These are phyloP conservation scores for Malassezia arunalokei DNA, from an alignment of 1,284 basidiomycete genomes.

Conservation along the genomic window DNA sequence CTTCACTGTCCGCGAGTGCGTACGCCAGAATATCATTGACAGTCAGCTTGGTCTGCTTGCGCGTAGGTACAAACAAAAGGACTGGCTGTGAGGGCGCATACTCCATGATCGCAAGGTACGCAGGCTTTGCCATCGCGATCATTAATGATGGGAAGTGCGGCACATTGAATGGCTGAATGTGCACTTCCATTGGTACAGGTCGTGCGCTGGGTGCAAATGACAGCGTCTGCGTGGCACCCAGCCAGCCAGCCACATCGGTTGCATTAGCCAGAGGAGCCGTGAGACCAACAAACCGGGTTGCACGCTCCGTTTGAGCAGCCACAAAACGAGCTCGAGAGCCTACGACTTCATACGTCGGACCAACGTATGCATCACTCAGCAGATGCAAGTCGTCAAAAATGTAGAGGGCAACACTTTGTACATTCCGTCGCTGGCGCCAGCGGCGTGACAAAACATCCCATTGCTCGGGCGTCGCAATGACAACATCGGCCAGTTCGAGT, in stretches of 20 bases:
- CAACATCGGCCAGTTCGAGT: constrained; percentile 62
- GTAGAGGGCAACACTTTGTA: constrained; percentile 78
- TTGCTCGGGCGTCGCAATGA: constrained; percentile 76
- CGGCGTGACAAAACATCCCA: constrained; percentile 94
- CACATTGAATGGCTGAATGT: constrained; percentile 85
- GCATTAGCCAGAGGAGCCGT: constrained; percentile 93
- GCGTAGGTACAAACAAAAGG: constrained; percentile 81
- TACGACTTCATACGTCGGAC: constrained; percentile 89
- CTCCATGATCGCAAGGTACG: constrained; percentile 84
- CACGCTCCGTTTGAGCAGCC: constrained; percentile 79
- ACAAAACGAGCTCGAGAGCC: constrained; percentile 89
- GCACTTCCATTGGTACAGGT: constrained; percentile 90
- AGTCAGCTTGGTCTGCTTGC: constrained; percentile 82
- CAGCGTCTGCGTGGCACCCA: constrained; percentile 80
- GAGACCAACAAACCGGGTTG: constrained; percentile 84
- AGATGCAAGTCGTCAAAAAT: constrained; percentile 93
- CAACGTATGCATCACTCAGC: constrained; percentile 72
- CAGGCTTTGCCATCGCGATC: constrained; percentile 98
- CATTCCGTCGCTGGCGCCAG: constrained; percentile 93
- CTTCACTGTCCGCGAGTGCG: constrained; percentile 71
- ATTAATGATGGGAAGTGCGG: constrained; percentile 96
- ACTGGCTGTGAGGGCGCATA: constrained; percentile 75
- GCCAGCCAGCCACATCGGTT: constrained; percentile 91
- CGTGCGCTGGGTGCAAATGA: constrained; percentile 93
- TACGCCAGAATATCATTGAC: constrained; percentile 84